These are phyloP conservation scores for Forsythia suspensa DNA, from an alignment of 257 asterid genomes.

Conservation along the genomic window DNA sequence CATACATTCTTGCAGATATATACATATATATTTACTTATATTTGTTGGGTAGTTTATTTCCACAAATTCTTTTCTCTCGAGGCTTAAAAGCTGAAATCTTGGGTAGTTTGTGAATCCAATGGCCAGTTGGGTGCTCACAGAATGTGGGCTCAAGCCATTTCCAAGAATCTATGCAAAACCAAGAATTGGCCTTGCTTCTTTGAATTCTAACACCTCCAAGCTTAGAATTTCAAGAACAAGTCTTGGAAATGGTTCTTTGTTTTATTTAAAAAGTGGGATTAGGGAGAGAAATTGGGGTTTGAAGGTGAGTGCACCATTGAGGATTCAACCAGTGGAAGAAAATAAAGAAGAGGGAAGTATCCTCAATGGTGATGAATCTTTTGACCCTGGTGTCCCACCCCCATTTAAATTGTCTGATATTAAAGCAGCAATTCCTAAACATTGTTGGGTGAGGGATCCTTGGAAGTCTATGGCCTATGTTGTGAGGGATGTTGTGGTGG, in stretches of 20 bases:
- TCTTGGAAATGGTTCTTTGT: constrained; percentile 25
- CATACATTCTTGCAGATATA: background rate
- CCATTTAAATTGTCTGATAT: constrained; percentile 81
- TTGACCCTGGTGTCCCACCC: constrained; percentile 81
- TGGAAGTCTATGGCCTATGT: constrained; percentile 91
- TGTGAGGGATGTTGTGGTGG: constrained; percentile 70
- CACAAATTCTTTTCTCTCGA: constrained; percentile 26
- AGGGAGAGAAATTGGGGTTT: constrained; percentile 59
- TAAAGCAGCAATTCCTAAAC: constrained; percentile 86
- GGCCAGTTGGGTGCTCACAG: constrained; percentile 47
- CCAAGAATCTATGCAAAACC: constrained; percentile 49
- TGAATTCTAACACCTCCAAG: constrained; percentile 25
- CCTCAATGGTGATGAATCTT: constrained; percentile 21
- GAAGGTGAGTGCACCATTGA: constrained; percentile 77
- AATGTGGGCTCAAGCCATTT: constrained; percentile 44
- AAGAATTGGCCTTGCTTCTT: constrained; percentile 27
- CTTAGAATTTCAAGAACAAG: constrained; percentile 38
- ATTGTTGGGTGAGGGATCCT: constrained; percentile 94
- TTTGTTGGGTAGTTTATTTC: constrained; percentile 15
- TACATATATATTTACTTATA: constrained; percentile 2
- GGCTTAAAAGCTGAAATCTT: constrained; percentile 21
- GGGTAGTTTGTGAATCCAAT: constrained; percentile 21
- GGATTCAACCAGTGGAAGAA: constrained; percentile 46
- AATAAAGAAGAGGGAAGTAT: constrained; percentile 10
- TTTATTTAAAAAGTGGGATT: constrained; percentile 25